phyloP scores from a whole-genome alignment of 2,329 filamentous ascomycete genomes.

The Ophiognomonia clavigignenti-juglandacearum region DNA sequence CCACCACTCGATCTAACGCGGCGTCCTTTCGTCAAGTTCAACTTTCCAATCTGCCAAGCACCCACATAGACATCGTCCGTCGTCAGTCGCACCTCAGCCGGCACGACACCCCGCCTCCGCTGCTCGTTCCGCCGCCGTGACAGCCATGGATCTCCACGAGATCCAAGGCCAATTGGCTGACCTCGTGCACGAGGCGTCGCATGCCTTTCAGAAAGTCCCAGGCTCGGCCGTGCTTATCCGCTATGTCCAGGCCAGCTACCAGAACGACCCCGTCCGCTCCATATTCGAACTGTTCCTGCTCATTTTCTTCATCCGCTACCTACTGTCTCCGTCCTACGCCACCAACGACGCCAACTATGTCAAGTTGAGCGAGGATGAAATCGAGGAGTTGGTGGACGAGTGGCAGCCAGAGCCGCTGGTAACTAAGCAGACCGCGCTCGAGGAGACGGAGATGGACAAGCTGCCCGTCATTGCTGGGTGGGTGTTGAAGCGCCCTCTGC shows the following conservation, averaged over 20 bases:
- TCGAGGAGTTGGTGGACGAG: slow-evolving; percentile 93
- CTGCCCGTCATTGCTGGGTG: slow-evolving; percentile 86
- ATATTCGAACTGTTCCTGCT: slow-evolving; percentile 91
- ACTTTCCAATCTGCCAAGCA: neutral
- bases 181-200: slow-evolving; percentile 47
- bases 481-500: slow-evolving; percentile 14
- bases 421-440: slow-evolving; percentile 63
- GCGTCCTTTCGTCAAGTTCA: neutral
- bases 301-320: slow-evolving; percentile 90
- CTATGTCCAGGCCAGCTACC: slow-evolving; percentile 96
- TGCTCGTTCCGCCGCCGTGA: neutral
- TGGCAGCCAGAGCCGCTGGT: slow-evolving; percentile 95
- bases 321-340: slow-evolving; percentile 87
- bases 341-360: slow-evolving; percentile 88
- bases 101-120: too few species aligned
- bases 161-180: slow-evolving; percentile 49
- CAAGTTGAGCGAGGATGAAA: slow-evolving; percentile 86
- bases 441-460: slow-evolving; percentile 79
- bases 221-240: slow-evolving; percentile 91
- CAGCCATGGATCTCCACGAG: slow-evolving; percentile 58
- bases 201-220: slow-evolving; percentile 82
- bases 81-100: too few species aligned
- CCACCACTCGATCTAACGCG: too few species aligned
- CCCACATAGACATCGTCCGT: too few species aligned
- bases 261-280: slow-evolving; percentile 91